Percentiles rank a stretch among this genome's conserved stretches.
These are phyloP conservation scores for Ceriops decandra DNA, from an alignment of 345 rosid genomes.

Conservation along the genomic window DNA sequence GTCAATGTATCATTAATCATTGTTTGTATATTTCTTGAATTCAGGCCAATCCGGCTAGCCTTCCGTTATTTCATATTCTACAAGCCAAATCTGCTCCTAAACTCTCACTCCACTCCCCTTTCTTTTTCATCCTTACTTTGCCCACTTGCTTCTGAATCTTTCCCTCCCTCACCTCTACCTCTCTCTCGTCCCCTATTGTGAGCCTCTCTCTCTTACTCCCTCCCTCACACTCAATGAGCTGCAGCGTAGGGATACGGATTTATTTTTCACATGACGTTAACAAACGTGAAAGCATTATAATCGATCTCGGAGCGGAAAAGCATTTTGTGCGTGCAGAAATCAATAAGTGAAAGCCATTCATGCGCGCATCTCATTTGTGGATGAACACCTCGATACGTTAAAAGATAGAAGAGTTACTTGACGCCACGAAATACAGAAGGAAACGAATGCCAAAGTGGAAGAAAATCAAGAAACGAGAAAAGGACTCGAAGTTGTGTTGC, in stretches of 20 bases:
- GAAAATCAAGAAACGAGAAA: too few relatives aligned
- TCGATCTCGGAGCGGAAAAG: too few relatives aligned
- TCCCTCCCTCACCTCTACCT: background rate
- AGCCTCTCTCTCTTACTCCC: background rate
- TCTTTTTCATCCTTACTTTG: background rate
- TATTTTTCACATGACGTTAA: background rate
- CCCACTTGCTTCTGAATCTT: background rate
- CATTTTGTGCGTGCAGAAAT: too few relatives aligned
- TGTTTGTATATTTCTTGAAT: slow-evolving; percentile 14
- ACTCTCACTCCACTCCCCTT: background rate
- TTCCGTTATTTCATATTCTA: slow-evolving; percentile 11
- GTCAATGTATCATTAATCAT: slow-evolving; percentile 19
- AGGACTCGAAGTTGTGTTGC: background rate
- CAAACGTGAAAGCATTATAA: too few relatives aligned
- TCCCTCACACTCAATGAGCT: background rate
- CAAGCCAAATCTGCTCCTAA: background rate
- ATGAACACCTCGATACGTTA: too few relatives aligned
- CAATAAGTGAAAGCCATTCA: too few relatives aligned
- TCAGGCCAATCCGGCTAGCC: slow-evolving; percentile 10
- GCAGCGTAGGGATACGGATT: too few relatives aligned
- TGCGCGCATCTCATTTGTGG: too few relatives aligned
- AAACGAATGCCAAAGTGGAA: too few relatives aligned
- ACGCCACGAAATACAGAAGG: too few relatives aligned
- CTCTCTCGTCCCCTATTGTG: background rate
- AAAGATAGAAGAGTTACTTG: too few relatives aligned